Percentiles rank a stretch among this genome's conserved stretches.
These are phyloP conservation scores for Leucosporidium scottii DNA, from an alignment of 768 basidiomycete species.

Conservation along the genomic window DNA sequence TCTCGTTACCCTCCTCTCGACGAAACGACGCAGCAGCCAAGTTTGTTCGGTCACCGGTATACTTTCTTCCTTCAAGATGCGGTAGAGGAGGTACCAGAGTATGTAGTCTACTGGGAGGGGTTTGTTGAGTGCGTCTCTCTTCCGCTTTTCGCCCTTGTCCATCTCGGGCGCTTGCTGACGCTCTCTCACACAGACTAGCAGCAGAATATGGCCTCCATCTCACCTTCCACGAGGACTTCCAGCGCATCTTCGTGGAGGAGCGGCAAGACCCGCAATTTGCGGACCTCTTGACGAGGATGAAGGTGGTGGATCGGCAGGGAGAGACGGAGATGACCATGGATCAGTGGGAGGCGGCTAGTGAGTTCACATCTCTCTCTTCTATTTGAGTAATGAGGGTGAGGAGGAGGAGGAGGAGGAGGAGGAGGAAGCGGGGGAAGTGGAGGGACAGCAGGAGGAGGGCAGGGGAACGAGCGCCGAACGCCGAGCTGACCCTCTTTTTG, in stretches of 20 bases:
- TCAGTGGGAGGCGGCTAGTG: constrained; percentile 99
- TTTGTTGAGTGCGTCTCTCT: constrained; percentile 62
- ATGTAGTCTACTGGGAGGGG: constrained; percentile 89
- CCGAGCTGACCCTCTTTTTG: neutral
- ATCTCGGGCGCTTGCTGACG: neutral
- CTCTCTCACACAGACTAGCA: constrained; percentile 58
- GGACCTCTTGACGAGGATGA: constrained; percentile 80
- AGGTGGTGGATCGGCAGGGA: constrained; percentile 75
- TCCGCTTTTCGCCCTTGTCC: neutral
- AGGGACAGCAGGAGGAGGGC: too few species aligned
- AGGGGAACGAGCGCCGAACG: neutral
- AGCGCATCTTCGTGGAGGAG: constrained; percentile 77
- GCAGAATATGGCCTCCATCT: constrained; percentile 66
- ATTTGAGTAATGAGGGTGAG: too few species aligned
- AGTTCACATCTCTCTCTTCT: constrained; percentile 39
- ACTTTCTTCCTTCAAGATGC: constrained; percentile 90
- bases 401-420: too few species aligned
- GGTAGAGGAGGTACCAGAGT: constrained; percentile 95
- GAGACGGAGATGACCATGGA: constrained; percentile 88
- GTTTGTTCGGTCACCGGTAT: constrained; percentile 77
- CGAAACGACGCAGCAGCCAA: too few species aligned
- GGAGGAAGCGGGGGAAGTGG: too few species aligned
- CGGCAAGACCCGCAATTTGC: constrained; percentile 71
- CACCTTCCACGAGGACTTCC: constrained; percentile 80
- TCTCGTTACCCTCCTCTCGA: constrained; percentile 49